Evolutionary conservation across 176 grass and related monocot species (phyloP).

Genomic region (Bonia amplexicaulis): DNA sequence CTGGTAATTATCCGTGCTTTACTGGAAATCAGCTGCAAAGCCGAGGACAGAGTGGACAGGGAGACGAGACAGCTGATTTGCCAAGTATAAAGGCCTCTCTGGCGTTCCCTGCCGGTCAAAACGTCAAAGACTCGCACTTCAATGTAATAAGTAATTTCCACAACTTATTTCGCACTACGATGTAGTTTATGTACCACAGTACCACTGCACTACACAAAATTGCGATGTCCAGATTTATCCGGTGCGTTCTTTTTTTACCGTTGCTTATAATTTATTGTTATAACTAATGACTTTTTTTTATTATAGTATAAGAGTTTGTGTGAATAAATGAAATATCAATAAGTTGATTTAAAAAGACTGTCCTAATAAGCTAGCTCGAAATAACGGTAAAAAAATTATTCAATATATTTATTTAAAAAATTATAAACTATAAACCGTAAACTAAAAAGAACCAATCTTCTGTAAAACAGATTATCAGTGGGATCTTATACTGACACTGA

Average conservation of each 20-base stretch:
- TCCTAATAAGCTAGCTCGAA: accelerated
- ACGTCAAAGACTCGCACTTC: constrained; percentile 24
- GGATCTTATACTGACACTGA: neutral
- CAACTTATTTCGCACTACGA: neutral
- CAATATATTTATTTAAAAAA: too few relatives aligned
- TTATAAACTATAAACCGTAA: too few relatives aligned
- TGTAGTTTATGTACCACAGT: too few relatives aligned
- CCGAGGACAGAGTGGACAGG: neutral
- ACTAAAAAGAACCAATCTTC: neutral
- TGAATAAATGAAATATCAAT: too few relatives aligned
- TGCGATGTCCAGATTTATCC: too few relatives aligned
- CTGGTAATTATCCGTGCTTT: neutral
- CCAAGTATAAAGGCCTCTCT: neutral
- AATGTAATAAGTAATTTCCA: neutral
- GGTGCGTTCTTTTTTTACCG: too few relatives aligned
- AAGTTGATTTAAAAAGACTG: too few relatives aligned
- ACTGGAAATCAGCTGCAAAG: constrained; percentile 1
- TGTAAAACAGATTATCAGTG: neutral
- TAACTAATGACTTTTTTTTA: too few relatives aligned
- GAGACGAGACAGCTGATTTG: constrained; percentile 28
- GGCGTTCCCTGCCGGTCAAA: constrained; percentile 18
- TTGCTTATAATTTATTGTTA: too few relatives aligned
- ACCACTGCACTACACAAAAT: too few relatives aligned
- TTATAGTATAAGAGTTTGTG: too few relatives aligned
- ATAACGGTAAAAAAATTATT: too few relatives aligned